These are phyloP conservation scores for Zygosaccharomyces sapae DNA, from an alignment of 1,139 yeast species.

Conservation along the genomic window DNA sequence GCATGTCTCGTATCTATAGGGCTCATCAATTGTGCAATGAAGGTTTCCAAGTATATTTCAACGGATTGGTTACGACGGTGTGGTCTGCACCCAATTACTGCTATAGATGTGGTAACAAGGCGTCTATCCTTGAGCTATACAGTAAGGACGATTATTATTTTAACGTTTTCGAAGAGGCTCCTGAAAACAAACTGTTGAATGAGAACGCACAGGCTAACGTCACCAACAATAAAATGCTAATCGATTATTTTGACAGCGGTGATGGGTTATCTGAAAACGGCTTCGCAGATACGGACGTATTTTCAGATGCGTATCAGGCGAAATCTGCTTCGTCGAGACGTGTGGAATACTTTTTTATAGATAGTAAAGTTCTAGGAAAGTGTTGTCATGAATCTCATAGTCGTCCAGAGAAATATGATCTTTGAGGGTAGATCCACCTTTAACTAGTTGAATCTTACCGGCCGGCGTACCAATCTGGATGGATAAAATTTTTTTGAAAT, in stretches of 20 bases:
- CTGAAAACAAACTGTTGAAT: slow-evolving; percentile 56
- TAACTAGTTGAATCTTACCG: slow-evolving; percentile 62
- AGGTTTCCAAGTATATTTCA: slow-evolving; percentile 89
- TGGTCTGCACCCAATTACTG: slow-evolving; percentile 99
- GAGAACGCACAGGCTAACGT: slow-evolving; percentile 16
- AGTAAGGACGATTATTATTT: slow-evolving; percentile 59
- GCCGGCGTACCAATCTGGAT: slow-evolving; percentile 61
- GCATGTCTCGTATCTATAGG: slow-evolving; percentile 74
- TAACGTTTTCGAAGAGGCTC: slow-evolving; percentile 95
- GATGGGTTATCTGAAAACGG: slow-evolving; percentile 5
- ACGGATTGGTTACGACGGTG: slow-evolving; percentile 86
- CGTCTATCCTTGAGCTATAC: slow-evolving; percentile 80
- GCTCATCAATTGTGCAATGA: slow-evolving; percentile 97
- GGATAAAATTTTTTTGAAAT: slow-evolving; percentile 78
- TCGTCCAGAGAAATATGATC: slow-evolving; percentile 89
- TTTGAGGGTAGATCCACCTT: slow-evolving; percentile 75
- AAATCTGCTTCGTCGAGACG: slow-evolving; percentile 41
- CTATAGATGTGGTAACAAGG: slow-evolving; percentile 93
- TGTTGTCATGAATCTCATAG: slow-evolving; percentile 89
- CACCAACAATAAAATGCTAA: slow-evolving; percentile 23
- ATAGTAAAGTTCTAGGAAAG: slow-evolving; percentile 79
- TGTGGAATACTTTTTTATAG: slow-evolving; percentile 68
- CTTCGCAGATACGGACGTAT: slow-evolving; percentile 25
- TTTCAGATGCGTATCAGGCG: slow-evolving; percentile 37
- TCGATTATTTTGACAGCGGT: slow-evolving; percentile 30